Evolutionary conservation across 1,284 basidiomycete species (phyloP), one percentile per base, ranked within the genome.

Genomic region (Cryptococcus hybrid): DNA sequence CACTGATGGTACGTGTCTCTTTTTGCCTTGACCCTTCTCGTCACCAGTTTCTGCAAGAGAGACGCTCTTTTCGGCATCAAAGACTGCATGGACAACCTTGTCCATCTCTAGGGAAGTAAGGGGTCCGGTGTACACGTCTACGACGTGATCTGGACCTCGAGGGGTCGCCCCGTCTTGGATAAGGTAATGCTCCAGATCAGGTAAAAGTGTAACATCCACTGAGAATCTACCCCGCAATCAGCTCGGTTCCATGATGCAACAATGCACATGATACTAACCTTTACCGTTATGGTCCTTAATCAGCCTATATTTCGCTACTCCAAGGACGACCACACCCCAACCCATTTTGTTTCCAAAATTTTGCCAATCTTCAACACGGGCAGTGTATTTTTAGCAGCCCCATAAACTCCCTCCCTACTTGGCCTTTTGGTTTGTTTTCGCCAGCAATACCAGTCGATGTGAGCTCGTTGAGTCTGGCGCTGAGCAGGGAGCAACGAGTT

Each of bases 401-500:
- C 43, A 71, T 61, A 45, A 74, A 75, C 42, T 66, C 59, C 52
- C 59, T 58, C 7, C 66, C 73, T 30, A 62, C 58, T 18, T 47
- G 57, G 15, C 57, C 58, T n/a, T 36, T 55, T 39, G 54, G 60
- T 11, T 34, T 42, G 5, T 39, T 40, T 7, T 34, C 37, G 30
- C 30, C 30, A 30, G 4, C 30, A 30, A 30, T 30, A 30, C 30
- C 30, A 1, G 37, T 7, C 30, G 47, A 34, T 1, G 65, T 63
- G 36, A 73, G 53, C 62, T 73, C 69, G 48, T 76, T 78, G 40
- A 78, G 61, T 40, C 61, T 58, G 48, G 71, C 65, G 24, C 69
- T 70, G 7, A 76, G 57, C 18, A 75, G 59, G 1, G 62, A 11
- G 71, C 66, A 13, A 76, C 46, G 0, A 56, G 47, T 9, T 66